Evolutionary conservation across 108 stramenopile genomes (phyloP).

Genomic region (Cyclotella sp.): DNA sequence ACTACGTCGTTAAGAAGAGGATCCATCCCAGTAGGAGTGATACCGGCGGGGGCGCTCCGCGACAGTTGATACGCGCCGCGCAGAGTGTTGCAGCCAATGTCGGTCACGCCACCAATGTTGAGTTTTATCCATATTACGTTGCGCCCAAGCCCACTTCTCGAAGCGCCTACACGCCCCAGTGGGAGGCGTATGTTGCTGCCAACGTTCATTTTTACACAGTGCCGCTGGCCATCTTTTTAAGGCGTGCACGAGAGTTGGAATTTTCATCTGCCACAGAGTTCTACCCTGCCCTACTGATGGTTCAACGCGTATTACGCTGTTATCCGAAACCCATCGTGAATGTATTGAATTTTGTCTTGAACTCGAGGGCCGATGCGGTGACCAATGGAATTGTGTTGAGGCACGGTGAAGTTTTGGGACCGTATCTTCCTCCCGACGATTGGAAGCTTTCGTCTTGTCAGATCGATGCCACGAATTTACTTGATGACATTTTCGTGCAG

Average conservation of each 20-base stretch:
- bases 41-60: not conserved
- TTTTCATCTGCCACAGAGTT: slow-evolving; percentile 71
- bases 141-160: slow-evolving; percentile 60
- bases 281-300: slow-evolving; percentile 53
- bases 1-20: slow-evolving; percentile 49
- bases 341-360: slow-evolving; percentile 63
- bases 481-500: slow-evolving; percentile 87
- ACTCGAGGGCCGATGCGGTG: slow-evolving; percentile 34
- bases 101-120: slow-evolving; percentile 24
- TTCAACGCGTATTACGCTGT: slow-evolving; percentile 78
- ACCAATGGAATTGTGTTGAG: slow-evolving; percentile 48
- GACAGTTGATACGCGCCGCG: slow-evolving; percentile 30
- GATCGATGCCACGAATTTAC: slow-evolving; percentile 70
- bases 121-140: slow-evolving; percentile 42
- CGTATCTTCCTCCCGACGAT: slow-evolving; percentile 59
- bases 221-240: slow-evolving; percentile 87
- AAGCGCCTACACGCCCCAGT: slow-evolving; percentile 64
- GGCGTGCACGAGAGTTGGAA: slow-evolving; percentile 89
- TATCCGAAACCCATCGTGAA: slow-evolving; percentile 70
- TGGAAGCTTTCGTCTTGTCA: slow-evolving; percentile 66
- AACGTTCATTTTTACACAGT: slow-evolving; percentile 82
- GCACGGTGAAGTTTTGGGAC: slow-evolving; percentile 65
- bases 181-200: slow-evolving; percentile 85
- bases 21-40: slow-evolving; percentile 1
- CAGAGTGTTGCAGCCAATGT: slow-evolving; percentile 34